Conservation (phyloP, 1,284 basidiomycete species). For the Tilletia indica region DNA sequence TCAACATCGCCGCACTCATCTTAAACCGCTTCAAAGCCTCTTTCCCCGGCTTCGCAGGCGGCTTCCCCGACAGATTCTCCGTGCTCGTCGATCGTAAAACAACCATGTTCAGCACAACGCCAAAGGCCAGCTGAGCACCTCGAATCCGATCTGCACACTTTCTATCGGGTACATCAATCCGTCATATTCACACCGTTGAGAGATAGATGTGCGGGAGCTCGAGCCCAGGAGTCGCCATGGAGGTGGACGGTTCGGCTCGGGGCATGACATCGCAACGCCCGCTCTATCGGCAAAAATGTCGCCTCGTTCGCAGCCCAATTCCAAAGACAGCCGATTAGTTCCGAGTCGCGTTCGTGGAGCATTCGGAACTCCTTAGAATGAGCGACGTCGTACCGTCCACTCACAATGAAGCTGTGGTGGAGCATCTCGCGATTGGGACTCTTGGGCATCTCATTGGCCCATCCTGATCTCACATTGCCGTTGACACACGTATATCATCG, state of each 20-base stretch:
- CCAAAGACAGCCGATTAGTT: too few species aligned
- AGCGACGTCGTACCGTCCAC: too few species aligned
- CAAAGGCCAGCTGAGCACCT: neutral
- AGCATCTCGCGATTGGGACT: slow-evolving; percentile 8
- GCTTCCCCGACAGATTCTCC: slow-evolving; percentile 11
- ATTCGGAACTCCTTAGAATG: too few species aligned
- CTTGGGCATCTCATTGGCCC: neutral
- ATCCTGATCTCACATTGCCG: too few species aligned
- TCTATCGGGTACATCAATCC: neutral
- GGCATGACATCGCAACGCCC: neutral
- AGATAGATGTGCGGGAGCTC: neutral
- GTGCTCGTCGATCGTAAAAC: neutral
- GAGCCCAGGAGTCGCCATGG: neutral
- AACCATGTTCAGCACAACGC: neutral
- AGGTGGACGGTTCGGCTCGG: neutral
- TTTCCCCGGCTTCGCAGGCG: neutral
- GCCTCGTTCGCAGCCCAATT: too few species aligned
- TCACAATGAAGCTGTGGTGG: slow-evolving; percentile 11
- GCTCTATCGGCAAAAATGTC: too few species aligned
- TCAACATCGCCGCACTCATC: neutral
- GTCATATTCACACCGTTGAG: neutral
- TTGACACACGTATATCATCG: too few species aligned
- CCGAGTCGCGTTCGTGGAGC: too few species aligned
- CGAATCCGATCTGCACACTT: neutral
- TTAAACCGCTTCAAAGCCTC: neutral